Base-by-base conservation (phyloP, 2,329 filamentous ascomycete genomes). In the Chalaropsis thielavioides region DNA sequence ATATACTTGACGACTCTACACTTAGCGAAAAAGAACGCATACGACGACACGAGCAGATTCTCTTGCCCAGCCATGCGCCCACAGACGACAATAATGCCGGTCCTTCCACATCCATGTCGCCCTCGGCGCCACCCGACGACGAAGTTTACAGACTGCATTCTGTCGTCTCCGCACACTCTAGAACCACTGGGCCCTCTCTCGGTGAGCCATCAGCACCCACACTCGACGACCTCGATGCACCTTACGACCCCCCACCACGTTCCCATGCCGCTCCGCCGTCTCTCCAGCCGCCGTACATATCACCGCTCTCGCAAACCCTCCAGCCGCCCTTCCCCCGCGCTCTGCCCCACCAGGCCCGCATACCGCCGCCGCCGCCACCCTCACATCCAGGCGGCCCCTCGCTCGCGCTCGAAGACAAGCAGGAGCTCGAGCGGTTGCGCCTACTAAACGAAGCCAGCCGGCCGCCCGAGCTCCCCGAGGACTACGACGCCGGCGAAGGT, bases 11-110 rank as follows among this genome's bases (percentile, higher is more conserved):
- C 13, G 84, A 90, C 64, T 81, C 82, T 67, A 80, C 77, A 3
- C 76, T 91, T 40, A 84, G 87, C 13, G 94, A 97, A 68, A 96
- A 96, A 74, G 87, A 95, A 67, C 85, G 86, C 61, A 76, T 94
- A 66, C 83, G 86, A 59, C 83, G 83, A 66, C 90, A 90, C 49
- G 92, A 96, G 75, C 82, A 87, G 69, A 82, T 86, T 59, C 76
- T 96, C 4, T 75, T 96, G 24, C 92, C 92, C 1, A 96, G 91
- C 71, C 85, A 86, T 70, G 92, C 88, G 13, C 78, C 66, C 35
- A 68, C 66, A 15, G 46, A 64, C 40, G 64, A 19, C 2, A 22
- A 27, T 1, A 69, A 67, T 8, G 70, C 62, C 69, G 72, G 65
- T 62, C 73, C 65, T 73, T 82, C 81, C 6, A 11, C 4, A 31